Percentiles rank a stretch among this genome's conserved stretches.
phyloP scores from a whole-genome alignment of 1,284 basidiomycete species.

The Jaminaea rosea region DNA sequence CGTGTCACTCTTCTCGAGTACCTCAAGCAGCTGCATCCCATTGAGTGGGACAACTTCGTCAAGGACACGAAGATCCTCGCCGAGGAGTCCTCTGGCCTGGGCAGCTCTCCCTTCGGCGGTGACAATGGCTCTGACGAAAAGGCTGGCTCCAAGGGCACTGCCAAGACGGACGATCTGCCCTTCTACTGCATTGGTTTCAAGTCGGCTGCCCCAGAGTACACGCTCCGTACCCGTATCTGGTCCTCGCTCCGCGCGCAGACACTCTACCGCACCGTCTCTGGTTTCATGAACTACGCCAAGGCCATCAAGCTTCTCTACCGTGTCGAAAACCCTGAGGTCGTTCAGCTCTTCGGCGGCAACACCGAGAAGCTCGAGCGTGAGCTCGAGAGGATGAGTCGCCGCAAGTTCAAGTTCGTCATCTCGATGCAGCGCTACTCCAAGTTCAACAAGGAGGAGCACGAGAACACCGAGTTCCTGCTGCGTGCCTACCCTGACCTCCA shows the following conservation, averaged over 20 bases:
- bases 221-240: constrained; percentile 96
- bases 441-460: constrained; percentile 98
- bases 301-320: constrained; percentile 99
- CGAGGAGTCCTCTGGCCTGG: constrained; percentile 83
- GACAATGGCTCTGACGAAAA: constrained; percentile 43
- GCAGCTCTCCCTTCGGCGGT: constrained; percentile 64
- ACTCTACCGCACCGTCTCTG: constrained; percentile 93
- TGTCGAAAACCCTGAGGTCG: constrained; percentile 97
- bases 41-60: constrained; percentile 99
- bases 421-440: constrained; percentile 99
- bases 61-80: constrained; percentile 99
- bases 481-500: constrained; percentile 98
- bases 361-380: constrained; percentile 94
- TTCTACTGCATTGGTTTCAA: constrained; percentile 99
- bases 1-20: constrained; percentile 51
- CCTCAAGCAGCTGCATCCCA: constrained; percentile 91
- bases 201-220: constrained; percentile 95
- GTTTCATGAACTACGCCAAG: constrained; percentile 99
- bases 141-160: constrained; percentile 31
- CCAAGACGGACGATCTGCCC: constrained; percentile 73
- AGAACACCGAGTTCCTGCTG: constrained; percentile 95
- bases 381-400: constrained; percentile 88
- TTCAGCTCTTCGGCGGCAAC: constrained; percentile 92
- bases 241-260: constrained; percentile 96
- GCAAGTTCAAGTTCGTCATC: constrained; percentile 98